Evolutionary conservation across 2,329 filamentous ascomycete genomes (phyloP).

Genomic region (Claviceps digitariae): DNA sequence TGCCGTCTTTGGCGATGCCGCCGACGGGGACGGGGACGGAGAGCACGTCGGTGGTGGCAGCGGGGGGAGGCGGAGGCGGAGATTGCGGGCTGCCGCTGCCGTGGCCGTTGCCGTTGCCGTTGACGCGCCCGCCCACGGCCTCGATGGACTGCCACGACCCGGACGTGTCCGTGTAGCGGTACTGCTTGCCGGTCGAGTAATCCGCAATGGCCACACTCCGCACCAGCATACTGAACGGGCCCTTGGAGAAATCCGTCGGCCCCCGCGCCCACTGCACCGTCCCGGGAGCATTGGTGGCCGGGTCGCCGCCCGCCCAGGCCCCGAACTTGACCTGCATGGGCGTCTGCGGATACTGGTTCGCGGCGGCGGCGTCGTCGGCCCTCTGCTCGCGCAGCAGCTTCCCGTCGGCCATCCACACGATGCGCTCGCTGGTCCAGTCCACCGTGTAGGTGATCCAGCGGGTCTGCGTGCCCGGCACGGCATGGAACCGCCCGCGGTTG

Average conservation of each 20-base stretch:
- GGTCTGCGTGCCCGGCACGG: slow-evolving; percentile 52
- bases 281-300: slow-evolving; percentile 55
- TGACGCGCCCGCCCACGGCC: slow-evolving; percentile 65
- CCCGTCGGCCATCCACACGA: slow-evolving; percentile 78
- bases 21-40: slow-evolving; percentile 49
- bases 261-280: slow-evolving; percentile 87
- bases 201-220: slow-evolving; percentile 65
- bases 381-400: slow-evolving; percentile 63
- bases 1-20: slow-evolving; percentile 46
- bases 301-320: slow-evolving; percentile 81
- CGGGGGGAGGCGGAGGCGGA: slow-evolving; percentile 46
- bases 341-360: slow-evolving; percentile 77
- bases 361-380: slow-evolving; percentile 47
- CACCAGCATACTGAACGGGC: slow-evolving; percentile 79
- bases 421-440: slow-evolving; percentile 78
- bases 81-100: too few relatives aligned
- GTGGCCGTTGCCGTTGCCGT: slow-evolving; percentile 43
- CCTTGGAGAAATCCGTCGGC: slow-evolving; percentile 66
- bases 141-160: slow-evolving; percentile 74
- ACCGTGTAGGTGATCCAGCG: slow-evolving; percentile 76
- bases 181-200: slow-evolving; percentile 82
- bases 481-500: slow-evolving; percentile 74
- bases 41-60: slow-evolving; percentile 47
- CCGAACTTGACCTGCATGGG: slow-evolving; percentile 93
- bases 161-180: slow-evolving; percentile 65